These are phyloP conservation scores for Tylopilus orsonianus DNA, from an alignment of 1,284 basidiomycete genomes.

Conservation along the genomic window DNA sequence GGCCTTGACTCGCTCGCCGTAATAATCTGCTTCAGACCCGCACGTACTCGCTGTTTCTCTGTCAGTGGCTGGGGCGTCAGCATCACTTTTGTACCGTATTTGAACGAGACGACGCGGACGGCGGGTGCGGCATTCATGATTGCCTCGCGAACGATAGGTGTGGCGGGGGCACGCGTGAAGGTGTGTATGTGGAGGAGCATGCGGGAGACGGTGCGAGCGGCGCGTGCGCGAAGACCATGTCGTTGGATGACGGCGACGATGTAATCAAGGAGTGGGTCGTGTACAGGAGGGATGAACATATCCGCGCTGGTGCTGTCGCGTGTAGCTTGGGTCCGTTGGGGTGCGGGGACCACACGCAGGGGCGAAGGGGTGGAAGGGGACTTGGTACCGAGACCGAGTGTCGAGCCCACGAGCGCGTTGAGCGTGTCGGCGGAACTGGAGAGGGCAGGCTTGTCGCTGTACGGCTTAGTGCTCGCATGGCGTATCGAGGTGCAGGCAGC, in stretches of 20 bases:
- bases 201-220: conserved; percentile 55
- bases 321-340: not conserved
- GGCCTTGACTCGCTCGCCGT: conserved; percentile 51
- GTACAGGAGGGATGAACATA: conserved; percentile 66
- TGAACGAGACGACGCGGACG: conserved; percentile 52
- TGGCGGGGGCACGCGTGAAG: conserved; percentile 69
- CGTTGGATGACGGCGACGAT: conserved; percentile 67
- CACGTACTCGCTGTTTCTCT: conserved; percentile 74
- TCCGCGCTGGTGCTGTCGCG: not conserved
- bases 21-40: conserved; percentile 68
- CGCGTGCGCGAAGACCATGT: conserved; percentile 69
- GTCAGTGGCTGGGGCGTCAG: conserved; percentile 67
- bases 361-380: not conserved
- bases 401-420: conserved; percentile 23
- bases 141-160: conserved; percentile 77
- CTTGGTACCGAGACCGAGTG: conserved; percentile 11
- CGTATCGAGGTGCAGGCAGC: conserved; percentile 1
- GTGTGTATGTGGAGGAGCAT: conserved; percentile 73
- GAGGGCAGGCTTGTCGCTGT: conserved; percentile 25
- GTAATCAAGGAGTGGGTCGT: conserved; percentile 76
- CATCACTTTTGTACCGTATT: conserved; percentile 60
- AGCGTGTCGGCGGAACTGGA: conserved; percentile 26
- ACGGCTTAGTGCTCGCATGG: conserved; percentile 16
- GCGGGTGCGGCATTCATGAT: conserved; percentile 67
- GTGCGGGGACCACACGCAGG: not conserved